These are phyloP conservation scores for Kwoniella bestiolae DNA, from an alignment of 768 basidiomycete species.

Conservation along the genomic window DNA sequence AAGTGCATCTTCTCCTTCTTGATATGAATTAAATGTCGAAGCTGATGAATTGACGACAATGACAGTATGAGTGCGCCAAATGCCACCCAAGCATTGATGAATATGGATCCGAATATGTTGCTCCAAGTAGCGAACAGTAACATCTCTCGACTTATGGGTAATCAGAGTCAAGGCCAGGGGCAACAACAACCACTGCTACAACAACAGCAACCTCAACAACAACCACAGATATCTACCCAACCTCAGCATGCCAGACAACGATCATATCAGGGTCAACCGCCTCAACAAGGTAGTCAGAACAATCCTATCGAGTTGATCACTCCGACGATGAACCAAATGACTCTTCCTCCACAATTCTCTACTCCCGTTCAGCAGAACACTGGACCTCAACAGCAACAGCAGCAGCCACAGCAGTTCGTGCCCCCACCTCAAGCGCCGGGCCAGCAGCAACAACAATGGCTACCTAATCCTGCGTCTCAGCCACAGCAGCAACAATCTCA, in stretches of 20 bases:
- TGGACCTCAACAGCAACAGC: constrained; percentile 17
- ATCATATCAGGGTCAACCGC: constrained; percentile 8
- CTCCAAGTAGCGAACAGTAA: constrained; percentile 12
- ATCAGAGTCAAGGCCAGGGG: background rate
- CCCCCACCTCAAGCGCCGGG: constrained; percentile 1
- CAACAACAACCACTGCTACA: constrained; percentile 5
- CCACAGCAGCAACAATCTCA: constrained; percentile 15
- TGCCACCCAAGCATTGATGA: constrained; percentile 9
- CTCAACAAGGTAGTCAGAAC: constrained; percentile 31
- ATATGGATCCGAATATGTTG: constrained; percentile 15
- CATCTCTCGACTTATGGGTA: constrained; percentile 5
- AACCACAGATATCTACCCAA: constrained; percentile 16
- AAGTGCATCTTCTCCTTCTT: background rate
- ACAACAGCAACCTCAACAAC: constrained; percentile 12
- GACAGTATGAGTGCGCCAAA: constrained; percentile 19
- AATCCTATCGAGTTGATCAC: constrained; percentile 48
- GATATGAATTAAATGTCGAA: too few species aligned
- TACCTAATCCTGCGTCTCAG: constrained; percentile 1
- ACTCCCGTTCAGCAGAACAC: constrained; percentile 25
- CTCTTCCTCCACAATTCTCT: constrained; percentile 14
- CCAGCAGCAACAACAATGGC: constrained; percentile 12
- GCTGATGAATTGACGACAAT: too few species aligned
- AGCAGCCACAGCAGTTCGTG: constrained; percentile 11
- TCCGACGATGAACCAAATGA: constrained; percentile 23
- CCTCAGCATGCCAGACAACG: constrained; percentile 18